Conservation (phyloP, 2,329 filamentous ascomycete genomes). For the Sphaerulina vaccinii region DNA sequence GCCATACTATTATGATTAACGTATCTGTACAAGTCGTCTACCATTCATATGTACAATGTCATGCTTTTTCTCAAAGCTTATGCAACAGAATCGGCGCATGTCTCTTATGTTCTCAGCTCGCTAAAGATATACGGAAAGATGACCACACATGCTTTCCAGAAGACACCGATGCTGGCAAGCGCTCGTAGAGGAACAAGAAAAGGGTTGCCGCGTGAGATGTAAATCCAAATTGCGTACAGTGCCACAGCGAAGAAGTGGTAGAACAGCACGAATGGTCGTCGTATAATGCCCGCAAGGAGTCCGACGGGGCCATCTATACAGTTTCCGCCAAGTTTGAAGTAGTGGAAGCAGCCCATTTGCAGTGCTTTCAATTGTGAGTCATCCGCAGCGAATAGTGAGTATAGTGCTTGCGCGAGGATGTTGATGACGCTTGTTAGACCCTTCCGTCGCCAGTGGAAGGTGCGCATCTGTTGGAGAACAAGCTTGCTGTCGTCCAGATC, state of each 20-base stretch:
- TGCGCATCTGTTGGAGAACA: constrained; percentile 66
- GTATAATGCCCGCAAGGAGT: constrained; percentile 77
- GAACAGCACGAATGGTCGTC: constrained; percentile 73
- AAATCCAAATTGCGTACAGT: constrained; percentile 79
- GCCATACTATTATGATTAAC: constrained; percentile 1
- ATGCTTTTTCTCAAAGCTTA: not conserved
- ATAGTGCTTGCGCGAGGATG: constrained; percentile 93
- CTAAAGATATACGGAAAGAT: constrained; percentile 54
- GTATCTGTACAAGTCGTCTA: constrained; percentile 1
- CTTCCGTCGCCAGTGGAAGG: constrained; percentile 88
- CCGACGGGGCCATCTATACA: constrained; percentile 76
- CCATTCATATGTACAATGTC: not conserved
- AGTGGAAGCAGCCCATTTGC: constrained; percentile 86
- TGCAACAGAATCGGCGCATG: not conserved
- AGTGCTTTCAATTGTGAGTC: constrained; percentile 74
- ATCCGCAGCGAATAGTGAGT: constrained; percentile 85
- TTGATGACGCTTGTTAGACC: constrained; percentile 84
- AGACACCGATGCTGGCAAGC: constrained; percentile 46
- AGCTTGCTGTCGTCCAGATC: constrained; percentile 64
- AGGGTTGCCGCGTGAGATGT: constrained; percentile 49
- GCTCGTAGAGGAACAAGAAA: constrained; percentile 41
- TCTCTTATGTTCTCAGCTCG: constrained; percentile 34
- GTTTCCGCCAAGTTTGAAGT: constrained; percentile 74
- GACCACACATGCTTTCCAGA: constrained; percentile 52
- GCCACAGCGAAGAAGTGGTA: constrained; percentile 96